Evolutionary conservation across 2,329 filamentous ascomycete species (phyloP), one percentile per base, ranked within the genome.

Genomic region (Neodidymelliopsis sp.): DNA sequence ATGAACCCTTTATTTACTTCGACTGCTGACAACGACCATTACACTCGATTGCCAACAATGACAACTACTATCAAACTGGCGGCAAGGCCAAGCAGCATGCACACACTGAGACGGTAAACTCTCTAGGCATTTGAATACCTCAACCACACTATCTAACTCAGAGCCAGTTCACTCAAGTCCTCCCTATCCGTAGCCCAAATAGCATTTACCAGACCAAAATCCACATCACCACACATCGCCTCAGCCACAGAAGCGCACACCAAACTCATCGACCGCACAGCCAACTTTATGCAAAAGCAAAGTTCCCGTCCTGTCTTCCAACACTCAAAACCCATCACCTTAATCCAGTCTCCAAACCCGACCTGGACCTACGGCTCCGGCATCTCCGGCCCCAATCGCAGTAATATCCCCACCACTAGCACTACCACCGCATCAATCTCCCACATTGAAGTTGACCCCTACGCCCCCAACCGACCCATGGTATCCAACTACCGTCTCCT

Each of bases 401-500:
- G n/a, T n/a, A n/a, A n/a, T n/a, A n/a, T n/a, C n/a, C n/a, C n/a
- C n/a, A n/a, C n/a, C n/a, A n/a, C n/a, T n/a, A n/a, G n/a, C 7
- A 15, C 10, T 18, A 16, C 24, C 28, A 9, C 30, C 33, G 38
- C 16, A 27, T 12, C 3, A 5, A 18, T 30, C 38, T 16, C 37
- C 37, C 15, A 20, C 54, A 54, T 46, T 15, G 50, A 49, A 29
- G 46, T 62, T n/a, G 49, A 62, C 33, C 56, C 58, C 10, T 50
- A 57, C 16, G 51, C 47, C n/a, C 9, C 41, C n/a, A 30, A 36
- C 10, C 52, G 60, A 8, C 25, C 53, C 9, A 35, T 50, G 35
- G 49, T 53, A 12, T 18, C 35, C 22, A 65, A 65, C 46, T 65
- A 65, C 50, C 48, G 47, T 25, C 30, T 56, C 28, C 23, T 59